Conservation (phyloP, 306 rosid species). For the Lathyrus tuberosus region DNA sequence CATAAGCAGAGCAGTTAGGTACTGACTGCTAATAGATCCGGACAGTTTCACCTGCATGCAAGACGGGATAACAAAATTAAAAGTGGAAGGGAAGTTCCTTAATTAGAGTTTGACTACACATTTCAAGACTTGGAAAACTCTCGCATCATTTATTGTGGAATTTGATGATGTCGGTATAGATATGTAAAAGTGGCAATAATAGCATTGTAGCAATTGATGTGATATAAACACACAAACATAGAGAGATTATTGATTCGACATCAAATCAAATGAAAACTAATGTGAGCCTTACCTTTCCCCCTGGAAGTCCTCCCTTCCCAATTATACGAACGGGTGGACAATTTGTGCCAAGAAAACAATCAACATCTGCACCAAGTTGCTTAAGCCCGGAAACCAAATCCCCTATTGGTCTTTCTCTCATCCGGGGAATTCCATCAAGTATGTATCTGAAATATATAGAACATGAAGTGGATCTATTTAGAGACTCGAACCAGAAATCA, state of each 20-base stretch:
- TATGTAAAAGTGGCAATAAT: neutral
- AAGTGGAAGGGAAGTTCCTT: constrained; percentile 3
- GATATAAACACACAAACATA: neutral
- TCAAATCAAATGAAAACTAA: constrained; percentile 16
- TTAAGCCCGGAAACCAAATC: constrained; percentile 92
- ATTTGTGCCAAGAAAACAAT: constrained; percentile 90
- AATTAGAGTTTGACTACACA: neutral
- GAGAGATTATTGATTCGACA: neutral
- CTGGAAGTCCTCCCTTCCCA: constrained; percentile 99
- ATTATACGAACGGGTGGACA: constrained; percentile 94
- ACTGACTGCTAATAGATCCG: constrained; percentile 97
- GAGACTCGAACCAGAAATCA: constrained; percentile 9
- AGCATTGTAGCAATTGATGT: neutral
- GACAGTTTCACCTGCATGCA: constrained; percentile 87
- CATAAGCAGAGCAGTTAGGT: constrained; percentile 95
- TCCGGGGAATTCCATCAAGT: constrained; percentile 98
- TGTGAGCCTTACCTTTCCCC: constrained; percentile 78
- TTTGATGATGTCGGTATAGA: neutral
- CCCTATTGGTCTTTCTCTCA: constrained; percentile 99
- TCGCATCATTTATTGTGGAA: constrained; percentile 21
- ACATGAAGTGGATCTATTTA: constrained; percentile 26
- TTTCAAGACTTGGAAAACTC: neutral
- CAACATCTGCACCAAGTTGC: constrained; percentile 97
- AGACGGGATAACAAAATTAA: constrained; percentile 30
- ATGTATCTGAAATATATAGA: constrained; percentile 64